Percentiles rank a stretch among this genome's conserved stretches.
Conservation (phyloP, 2,329 filamentous ascomycete species). For the Penicillium sp. region DNA sequence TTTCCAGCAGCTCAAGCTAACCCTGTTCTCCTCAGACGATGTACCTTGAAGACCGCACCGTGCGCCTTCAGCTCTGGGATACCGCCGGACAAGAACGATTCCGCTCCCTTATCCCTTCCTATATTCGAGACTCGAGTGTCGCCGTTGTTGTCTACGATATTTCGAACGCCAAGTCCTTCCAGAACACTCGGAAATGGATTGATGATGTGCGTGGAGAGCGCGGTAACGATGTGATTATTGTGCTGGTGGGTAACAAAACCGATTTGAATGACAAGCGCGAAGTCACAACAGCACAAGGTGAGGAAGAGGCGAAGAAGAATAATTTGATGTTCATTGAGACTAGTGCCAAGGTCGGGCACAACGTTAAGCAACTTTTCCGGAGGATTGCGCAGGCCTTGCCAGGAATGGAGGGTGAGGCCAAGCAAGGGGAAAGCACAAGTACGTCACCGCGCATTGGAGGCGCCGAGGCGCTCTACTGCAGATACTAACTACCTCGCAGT, state of each 20-base stretch:
- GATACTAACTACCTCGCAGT: conserved; percentile 53
- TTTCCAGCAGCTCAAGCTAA: neutral
- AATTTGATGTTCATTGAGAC: conserved; percentile 99
- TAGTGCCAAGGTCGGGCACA: conserved; percentile 94
- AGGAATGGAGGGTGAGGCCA: conserved; percentile 91
- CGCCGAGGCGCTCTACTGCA: neutral
- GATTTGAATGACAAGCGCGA: conserved; percentile 98
- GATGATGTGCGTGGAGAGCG: conserved; percentile 95
- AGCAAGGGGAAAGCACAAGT: conserved; percentile 78
- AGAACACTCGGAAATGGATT: conserved; percentile 99
- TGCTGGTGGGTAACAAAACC: conserved; percentile 98
- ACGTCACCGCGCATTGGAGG: conserved; percentile 41
- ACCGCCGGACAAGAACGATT: conserved; percentile 97
- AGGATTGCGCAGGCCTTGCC: conserved; percentile 97
- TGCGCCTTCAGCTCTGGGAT: conserved; percentile 96
- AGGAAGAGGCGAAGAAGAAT: conserved; percentile 97
- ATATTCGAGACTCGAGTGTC: conserved; percentile 96
- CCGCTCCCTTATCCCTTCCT: conserved; percentile 93
- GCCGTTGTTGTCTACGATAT: conserved; percentile 99
- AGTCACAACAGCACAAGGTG: conserved; percentile 92
- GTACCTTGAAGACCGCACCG: conserved; percentile 98
- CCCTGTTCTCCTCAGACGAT: conserved; percentile 65
- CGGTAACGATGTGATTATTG: conserved; percentile 98
- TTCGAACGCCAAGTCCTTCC: conserved; percentile 93
- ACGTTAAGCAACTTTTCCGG: conserved; percentile 96